Base-by-base conservation (phyloP, 139 green algal species). In the Nannochloris sp. region DNA sequence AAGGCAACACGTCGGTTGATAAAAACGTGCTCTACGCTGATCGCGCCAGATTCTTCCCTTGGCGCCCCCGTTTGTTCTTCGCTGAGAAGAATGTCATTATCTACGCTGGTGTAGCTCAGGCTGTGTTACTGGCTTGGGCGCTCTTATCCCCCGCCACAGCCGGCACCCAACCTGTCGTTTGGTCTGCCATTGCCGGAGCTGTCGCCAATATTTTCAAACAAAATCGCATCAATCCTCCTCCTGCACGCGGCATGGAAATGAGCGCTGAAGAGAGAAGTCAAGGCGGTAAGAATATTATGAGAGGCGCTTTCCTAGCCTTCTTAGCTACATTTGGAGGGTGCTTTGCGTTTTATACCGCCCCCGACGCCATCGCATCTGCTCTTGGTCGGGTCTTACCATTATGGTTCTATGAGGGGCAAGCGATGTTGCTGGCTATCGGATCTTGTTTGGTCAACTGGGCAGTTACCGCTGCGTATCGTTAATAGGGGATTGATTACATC, bases 351-450 rank as follows among this genome's bases (percentile, higher is more conserved):
- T 83, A 68, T 69, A 82, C 79, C 1, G 15, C 76, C 8, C 80
- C 80, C 24, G 78, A 84, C 31, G 29, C 45, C 27, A 56, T 80
- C 24, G 69, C 60, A 6, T 42, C 47, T 6, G 29, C 54, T 5
- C 33, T 84, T 10, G 71, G 60, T n/a, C 47, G 54, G 42, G 32
- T 72, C 23, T 37, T 87, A 58, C 80, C 80, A 14, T 38, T 66
- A 47, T 82, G 67, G 74, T 87, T 87, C 35, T 87, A 87, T 60
- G 72, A 83, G 54, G 65, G 55, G 23, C 71, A 82, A 65, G 42
- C 61, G 7, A 23, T 45, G 24, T 14, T 70, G 14, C 59, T 78
- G 36, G 44, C 71, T 1, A 53, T 78, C 24, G 71, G 71, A 23
- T 39, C 36, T 14, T 65, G 42, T 24, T 27, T 59, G 6, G 33